Evolutionary conservation across 2,329 filamentous ascomycete genomes (phyloP).

Genomic region (Aspergillus sp.): DNA sequence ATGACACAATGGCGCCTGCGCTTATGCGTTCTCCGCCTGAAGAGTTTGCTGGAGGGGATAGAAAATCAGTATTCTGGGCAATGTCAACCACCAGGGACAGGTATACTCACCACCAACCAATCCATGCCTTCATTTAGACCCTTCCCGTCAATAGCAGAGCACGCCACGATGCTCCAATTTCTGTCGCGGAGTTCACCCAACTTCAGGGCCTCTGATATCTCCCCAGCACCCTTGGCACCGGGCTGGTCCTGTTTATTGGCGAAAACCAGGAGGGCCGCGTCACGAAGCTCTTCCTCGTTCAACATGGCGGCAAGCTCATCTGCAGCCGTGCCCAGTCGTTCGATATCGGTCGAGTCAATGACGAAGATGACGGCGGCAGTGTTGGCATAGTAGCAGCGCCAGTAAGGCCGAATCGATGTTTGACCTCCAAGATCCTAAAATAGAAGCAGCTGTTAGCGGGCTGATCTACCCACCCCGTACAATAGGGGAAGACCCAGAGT

Average conservation of each 20-base stretch:
- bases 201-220: slow-evolving; percentile 90
- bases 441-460: slow-evolving; percentile 2
- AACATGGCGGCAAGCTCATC: slow-evolving; percentile 94
- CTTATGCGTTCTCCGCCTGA: slow-evolving; percentile 43
- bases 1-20: slow-evolving; percentile 26
- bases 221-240: slow-evolving; percentile 90
- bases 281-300: slow-evolving; percentile 92
- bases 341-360: slow-evolving; percentile 96
- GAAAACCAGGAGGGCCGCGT: slow-evolving; percentile 89
- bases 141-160: slow-evolving; percentile 90
- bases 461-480: neutral
- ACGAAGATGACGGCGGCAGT: slow-evolving; percentile 98
- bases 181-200: slow-evolving; percentile 88
- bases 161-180: slow-evolving; percentile 99
- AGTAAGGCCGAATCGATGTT: slow-evolving; percentile 98
- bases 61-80: slow-evolving; percentile 11
- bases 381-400: slow-evolving; percentile 99
- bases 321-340: slow-evolving; percentile 84
- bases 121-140: slow-evolving; percentile 98
- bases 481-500: too few species aligned
- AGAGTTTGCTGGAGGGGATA: slow-evolving; percentile 37
- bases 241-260: slow-evolving; percentile 99
- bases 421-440: slow-evolving; percentile 85
- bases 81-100: neutral
- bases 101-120: slow-evolving; percentile 77